Conservation (phyloP, 2,329 filamentous ascomycete species). For the Cladosporium sp. region DNA sequence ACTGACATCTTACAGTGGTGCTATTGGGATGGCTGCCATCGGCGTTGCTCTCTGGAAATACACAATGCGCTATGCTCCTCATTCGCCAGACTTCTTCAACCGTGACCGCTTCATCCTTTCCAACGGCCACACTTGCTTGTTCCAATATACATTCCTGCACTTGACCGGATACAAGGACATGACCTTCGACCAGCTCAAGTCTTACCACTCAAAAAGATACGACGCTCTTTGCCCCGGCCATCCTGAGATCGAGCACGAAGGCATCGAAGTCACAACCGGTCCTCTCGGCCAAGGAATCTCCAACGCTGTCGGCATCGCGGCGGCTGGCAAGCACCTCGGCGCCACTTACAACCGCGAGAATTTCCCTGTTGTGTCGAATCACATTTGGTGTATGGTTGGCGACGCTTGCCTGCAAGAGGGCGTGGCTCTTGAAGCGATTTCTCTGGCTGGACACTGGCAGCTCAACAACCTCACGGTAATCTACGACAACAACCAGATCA, state of each 20-base stretch:
- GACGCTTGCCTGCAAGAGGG: constrained; percentile 62
- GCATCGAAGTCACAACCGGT: constrained; percentile 61
- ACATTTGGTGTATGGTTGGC: constrained; percentile 59
- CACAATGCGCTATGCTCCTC: constrained; percentile 44
- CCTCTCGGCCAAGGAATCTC: constrained; percentile 62
- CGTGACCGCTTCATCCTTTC: constrained; percentile 49
- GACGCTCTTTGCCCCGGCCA: constrained; percentile 54
- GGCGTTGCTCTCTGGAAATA: constrained; percentile 47
- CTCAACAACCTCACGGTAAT: constrained; percentile 59
- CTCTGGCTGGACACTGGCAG: constrained; percentile 56
- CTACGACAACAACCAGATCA: constrained; percentile 63
- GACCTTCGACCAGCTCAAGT: constrained; percentile 59
- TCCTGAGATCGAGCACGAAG: constrained; percentile 59
- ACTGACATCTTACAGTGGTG: constrained; percentile 6
- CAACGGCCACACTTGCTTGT: constrained; percentile 33
- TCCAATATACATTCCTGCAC: constrained; percentile 48
- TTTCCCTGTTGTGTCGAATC: constrained; percentile 52
- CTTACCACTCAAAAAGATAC: constrained; percentile 48
- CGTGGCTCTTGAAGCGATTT: constrained; percentile 58
- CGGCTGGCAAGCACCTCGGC: constrained; percentile 58
- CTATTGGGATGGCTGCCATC: constrained; percentile 45
- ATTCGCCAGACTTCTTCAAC: constrained; percentile 44
- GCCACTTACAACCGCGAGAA: constrained; percentile 55
- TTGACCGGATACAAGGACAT: constrained; percentile 55
- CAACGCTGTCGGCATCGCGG: constrained; percentile 60